These are phyloP conservation scores for Wickerhamomyces chambardii DNA, from an alignment of 805 yeast species.

Conservation along the genomic window DNA sequence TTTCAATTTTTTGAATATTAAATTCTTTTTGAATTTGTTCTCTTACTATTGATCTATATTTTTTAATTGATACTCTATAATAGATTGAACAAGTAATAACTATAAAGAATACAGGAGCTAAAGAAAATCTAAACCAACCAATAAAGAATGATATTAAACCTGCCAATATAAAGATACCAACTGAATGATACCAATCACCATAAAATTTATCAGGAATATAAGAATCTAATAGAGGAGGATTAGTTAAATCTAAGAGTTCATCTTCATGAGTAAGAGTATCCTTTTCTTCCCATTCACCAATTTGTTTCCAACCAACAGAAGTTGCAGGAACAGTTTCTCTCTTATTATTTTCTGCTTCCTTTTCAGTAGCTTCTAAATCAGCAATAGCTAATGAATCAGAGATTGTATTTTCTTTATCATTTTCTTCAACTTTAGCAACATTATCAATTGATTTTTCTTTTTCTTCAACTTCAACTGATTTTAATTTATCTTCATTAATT, in stretches of 20 bases:
- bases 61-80: constrained; percentile 78
- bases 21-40: constrained; percentile 82
- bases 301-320: constrained; percentile 91
- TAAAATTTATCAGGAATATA: constrained; percentile 66
- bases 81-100: constrained; percentile 52
- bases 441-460: background rate
- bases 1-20: constrained; percentile 71
- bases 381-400: constrained; percentile 5
- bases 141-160: constrained; percentile 68
- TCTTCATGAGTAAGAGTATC: constrained; percentile 60
- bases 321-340: constrained; percentile 54
- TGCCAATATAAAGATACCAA: constrained; percentile 59
- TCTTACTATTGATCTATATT: constrained; percentile 65
- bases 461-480: too few species aligned
- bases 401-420: background rate
- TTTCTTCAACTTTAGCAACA: background rate
- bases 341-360: constrained; percentile 14
- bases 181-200: constrained; percentile 96
- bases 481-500: too few species aligned
- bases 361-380: constrained; percentile 16
- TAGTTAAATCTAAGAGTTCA: constrained; percentile 61
- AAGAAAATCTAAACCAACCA: constrained; percentile 68
- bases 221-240: constrained; percentile 67
- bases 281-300: constrained; percentile 74
- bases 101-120: constrained; percentile 76